Evolutionary conservation across 495 filamentous ascomycete genomes (phyloP).

Genomic region (Hypoxylon fragiforme): DNA sequence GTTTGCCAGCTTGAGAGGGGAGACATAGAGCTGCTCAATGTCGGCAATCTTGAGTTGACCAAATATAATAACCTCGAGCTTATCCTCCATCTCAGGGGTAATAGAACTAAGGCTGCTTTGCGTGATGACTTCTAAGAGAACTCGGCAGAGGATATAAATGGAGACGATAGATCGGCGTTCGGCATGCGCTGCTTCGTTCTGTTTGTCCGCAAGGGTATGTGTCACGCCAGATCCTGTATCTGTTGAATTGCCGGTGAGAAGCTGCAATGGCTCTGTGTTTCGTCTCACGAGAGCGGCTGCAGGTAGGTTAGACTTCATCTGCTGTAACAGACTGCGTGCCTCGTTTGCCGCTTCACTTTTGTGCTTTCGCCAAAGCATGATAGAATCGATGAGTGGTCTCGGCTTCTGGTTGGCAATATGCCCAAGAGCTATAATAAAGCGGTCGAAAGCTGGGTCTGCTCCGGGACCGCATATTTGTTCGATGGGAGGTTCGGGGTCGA

Average conservation of each 20-base stretch:
- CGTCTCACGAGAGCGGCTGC: constrained; percentile 45
- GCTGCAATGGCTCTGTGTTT: constrained; percentile 54
- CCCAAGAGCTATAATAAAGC: constrained; percentile 88
- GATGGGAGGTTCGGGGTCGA: constrained; percentile 76
- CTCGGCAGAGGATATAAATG: constrained; percentile 91
- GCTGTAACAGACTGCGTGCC: constrained; percentile 61
- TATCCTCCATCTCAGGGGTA: constrained; percentile 84
- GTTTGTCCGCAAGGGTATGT: constrained; percentile 56
- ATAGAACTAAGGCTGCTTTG: constrained; percentile 83
- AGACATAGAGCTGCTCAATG: constrained; percentile 74
- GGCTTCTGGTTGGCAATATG: constrained; percentile 93
- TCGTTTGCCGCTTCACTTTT: constrained; percentile 85
- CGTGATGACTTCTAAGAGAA: constrained; percentile 89
- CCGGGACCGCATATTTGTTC: constrained; percentile 89
- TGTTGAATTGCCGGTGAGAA: constrained; percentile 28
- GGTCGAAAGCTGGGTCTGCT: constrained; percentile 88
- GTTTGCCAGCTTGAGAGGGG: constrained; percentile 83
- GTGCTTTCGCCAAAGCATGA: constrained; percentile 95
- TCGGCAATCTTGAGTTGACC: constrained; percentile 87
- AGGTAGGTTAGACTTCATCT: constrained; percentile 50
- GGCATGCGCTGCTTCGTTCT: constrained; percentile 71
- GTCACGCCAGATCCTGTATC: constrained; percentile 11
- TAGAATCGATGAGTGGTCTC: constrained; percentile 91
- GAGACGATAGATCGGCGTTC: constrained; percentile 89
- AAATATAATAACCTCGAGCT: constrained; percentile 92